Conservation (phyloP, 768 basidiomycete genomes). For the Lactifluus hygrophoroides region DNA sequence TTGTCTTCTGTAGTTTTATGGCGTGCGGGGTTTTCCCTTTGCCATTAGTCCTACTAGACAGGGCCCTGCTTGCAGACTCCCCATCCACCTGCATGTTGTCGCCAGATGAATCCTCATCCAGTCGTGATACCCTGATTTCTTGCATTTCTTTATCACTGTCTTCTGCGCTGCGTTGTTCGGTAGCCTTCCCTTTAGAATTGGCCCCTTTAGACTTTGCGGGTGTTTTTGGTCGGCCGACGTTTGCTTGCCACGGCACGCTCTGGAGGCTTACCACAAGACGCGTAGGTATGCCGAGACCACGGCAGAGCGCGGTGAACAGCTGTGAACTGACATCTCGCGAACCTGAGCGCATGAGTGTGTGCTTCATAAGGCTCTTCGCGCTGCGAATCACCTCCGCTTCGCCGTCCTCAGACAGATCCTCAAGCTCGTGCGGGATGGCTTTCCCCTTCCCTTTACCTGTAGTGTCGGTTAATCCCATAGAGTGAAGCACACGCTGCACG, state of each 20-base stretch:
- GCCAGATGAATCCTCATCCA: constrained; percentile 27
- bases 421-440: constrained; percentile 19
- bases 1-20: constrained; percentile 51
- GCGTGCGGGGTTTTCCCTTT: constrained; percentile 52
- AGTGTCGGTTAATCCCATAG: constrained; percentile 10
- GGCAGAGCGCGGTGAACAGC: constrained; percentile 83
- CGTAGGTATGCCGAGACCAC: constrained; percentile 79
- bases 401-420: constrained; percentile 38
- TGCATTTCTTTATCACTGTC: constrained; percentile 34
- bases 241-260: constrained; percentile 82
- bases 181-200: constrained; percentile 28
- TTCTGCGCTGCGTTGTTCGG: constrained; percentile 27
- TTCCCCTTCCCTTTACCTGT: constrained; percentile 16
- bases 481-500: constrained; percentile 35
- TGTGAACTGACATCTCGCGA: constrained; percentile 83
- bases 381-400: constrained; percentile 60
- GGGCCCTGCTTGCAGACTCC: constrained; percentile 19
- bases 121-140: constrained; percentile 26
- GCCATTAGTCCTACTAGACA: constrained; percentile 31
- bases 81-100: constrained; percentile 37
- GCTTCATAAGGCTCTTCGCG: constrained; percentile 88
- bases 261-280: constrained; percentile 87
- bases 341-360: constrained; percentile 70
- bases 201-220: constrained; percentile 34
- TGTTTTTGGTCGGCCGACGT: constrained; percentile 48